Percentiles rank a stretch among this genome's conserved stretches.
phyloP scores from a whole-genome alignment of 345 rosid species.

The Reutealis trisperma region DNA sequence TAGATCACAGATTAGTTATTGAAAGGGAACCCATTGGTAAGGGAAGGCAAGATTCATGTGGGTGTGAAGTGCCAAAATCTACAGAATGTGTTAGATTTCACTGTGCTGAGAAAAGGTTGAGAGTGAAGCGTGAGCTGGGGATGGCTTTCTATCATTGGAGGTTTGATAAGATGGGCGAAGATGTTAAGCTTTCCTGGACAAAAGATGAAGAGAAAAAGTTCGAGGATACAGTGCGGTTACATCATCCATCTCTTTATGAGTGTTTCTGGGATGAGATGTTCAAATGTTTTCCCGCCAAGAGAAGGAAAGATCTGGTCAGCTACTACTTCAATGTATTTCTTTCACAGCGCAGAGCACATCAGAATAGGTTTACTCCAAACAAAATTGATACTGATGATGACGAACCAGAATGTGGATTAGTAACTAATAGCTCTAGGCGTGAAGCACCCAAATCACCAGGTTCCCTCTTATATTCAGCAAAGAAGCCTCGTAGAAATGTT shows the following conservation, averaged over 20 bases:
- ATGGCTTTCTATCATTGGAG: conserved; percentile 62
- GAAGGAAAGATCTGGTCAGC: conserved; percentile 59
- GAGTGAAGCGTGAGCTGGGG: conserved; percentile 66
- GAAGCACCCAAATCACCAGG: conserved; percentile 40
- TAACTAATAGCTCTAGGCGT: conserved; percentile 23
- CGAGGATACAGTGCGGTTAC: conserved; percentile 41
- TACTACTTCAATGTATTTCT: conserved; percentile 77
- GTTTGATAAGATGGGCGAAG: conserved; percentile 79
- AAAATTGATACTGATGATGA: conserved; percentile 58
- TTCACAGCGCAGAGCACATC: conserved; percentile 71
- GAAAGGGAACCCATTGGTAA: conserved; percentile 89
- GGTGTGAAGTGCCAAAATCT: conserved; percentile 66
- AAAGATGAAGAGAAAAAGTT: conserved; percentile 54
- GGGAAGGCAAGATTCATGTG: conserved; percentile 79
- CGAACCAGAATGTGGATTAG: conserved; percentile 33
- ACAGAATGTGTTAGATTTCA: conserved; percentile 78
- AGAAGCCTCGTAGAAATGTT: conserved; percentile 34
- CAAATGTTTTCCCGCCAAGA: conserved; percentile 48
- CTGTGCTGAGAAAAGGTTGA: conserved; percentile 44
- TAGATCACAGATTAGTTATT: conserved; percentile 38
- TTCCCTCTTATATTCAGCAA: conserved; percentile 52
- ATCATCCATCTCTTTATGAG: conserved; percentile 34
- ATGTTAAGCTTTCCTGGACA: conserved; percentile 53
- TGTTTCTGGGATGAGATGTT: conserved; percentile 52
- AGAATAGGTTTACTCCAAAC: conserved; percentile 55